phyloP scores from a whole-genome alignment of 345 rosid genomes.

The Sisymbrium altissimum region DNA sequence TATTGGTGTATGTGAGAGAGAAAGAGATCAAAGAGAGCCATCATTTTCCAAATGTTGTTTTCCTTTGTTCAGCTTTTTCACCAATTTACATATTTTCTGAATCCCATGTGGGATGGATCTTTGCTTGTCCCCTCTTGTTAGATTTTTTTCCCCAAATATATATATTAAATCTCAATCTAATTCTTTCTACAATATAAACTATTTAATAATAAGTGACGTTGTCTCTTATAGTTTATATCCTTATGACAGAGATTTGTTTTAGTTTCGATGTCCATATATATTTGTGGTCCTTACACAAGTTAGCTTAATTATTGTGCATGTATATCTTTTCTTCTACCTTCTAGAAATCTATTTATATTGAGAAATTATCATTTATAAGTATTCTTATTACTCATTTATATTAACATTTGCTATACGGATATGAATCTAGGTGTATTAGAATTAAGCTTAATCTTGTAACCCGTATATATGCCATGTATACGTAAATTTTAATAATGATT shows the following conservation, averaged over 20 bases:
- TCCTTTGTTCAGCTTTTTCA: slow-evolving; percentile 37
- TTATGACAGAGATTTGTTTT: slow-evolving; percentile 28
- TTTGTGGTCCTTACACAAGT: slow-evolving; percentile 37
- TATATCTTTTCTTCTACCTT: slow-evolving; percentile 19
- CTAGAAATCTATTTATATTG: background rate
- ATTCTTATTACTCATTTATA: background rate
- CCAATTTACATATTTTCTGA: slow-evolving; percentile 31
- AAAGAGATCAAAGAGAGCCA: slow-evolving; percentile 35
- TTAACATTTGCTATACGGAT: background rate
- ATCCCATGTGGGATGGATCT: slow-evolving; percentile 42
- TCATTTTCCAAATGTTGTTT: slow-evolving; percentile 40
- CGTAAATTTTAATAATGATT: background rate
- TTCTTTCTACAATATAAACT: slow-evolving; percentile 12
- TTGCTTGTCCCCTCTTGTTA: slow-evolving; percentile 36
- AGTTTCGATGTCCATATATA: slow-evolving; percentile 11
- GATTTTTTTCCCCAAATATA: slow-evolving; percentile 21
- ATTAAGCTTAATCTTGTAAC: no score
- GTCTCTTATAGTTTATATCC: slow-evolving; percentile 36
- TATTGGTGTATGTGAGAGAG: slow-evolving; percentile 28
- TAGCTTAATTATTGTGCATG: slow-evolving; percentile 37
- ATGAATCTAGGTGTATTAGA: background rate
- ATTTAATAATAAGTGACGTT: slow-evolving; percentile 12
- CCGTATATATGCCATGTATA: background rate
- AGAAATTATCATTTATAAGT: background rate
- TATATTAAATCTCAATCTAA: slow-evolving; percentile 1